Conservation (phyloP, 352 stramenopile species). For the Globisporangium spinosum region DNA sequence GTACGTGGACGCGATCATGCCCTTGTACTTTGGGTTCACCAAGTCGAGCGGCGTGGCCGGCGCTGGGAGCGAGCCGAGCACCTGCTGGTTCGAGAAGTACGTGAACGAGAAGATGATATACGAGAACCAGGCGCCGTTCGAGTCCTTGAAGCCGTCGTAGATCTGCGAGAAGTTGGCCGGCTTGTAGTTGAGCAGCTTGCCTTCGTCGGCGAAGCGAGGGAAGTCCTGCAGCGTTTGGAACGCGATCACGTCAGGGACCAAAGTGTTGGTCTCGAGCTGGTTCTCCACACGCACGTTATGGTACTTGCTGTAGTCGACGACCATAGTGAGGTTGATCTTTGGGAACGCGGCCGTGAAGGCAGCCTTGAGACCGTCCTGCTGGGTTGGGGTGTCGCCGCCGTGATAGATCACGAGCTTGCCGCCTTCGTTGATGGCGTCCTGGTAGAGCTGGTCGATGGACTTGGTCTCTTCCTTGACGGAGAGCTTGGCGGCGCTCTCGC, state of each 20-base stretch:
- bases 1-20: constrained; percentile 42
- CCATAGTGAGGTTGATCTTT: constrained; percentile 55
- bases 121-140: constrained; percentile 31
- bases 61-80: background rate
- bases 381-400: constrained; percentile 30
- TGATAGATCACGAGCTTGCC: constrained; percentile 48
- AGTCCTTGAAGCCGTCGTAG: constrained; percentile 40
- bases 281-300: constrained; percentile 54
- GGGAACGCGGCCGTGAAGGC: constrained; percentile 35
- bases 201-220: constrained; percentile 37
- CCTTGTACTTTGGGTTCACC: constrained; percentile 30
- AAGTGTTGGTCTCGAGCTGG: constrained; percentile 6
- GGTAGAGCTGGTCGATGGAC: constrained; percentile 39
- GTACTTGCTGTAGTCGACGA: constrained; percentile 58
- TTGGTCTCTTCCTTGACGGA: constrained; percentile 39
- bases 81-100: constrained; percentile 33
- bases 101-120: constrained; percentile 42
- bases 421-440: constrained; percentile 45
- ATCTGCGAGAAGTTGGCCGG: constrained; percentile 48
- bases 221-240: constrained; percentile 59
- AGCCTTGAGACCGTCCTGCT: constrained; percentile 24
- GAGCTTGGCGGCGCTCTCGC: constrained; percentile 8
- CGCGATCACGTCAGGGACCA: constrained; percentile 40
- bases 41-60: constrained; percentile 30
- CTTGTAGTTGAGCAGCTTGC: constrained; percentile 52